Percentiles rank a stretch among this genome's conserved stretches.
These are phyloP conservation scores for Penicillium sp. DNA, from an alignment of 2,329 filamentous ascomycete species.

Conservation along the genomic window DNA sequence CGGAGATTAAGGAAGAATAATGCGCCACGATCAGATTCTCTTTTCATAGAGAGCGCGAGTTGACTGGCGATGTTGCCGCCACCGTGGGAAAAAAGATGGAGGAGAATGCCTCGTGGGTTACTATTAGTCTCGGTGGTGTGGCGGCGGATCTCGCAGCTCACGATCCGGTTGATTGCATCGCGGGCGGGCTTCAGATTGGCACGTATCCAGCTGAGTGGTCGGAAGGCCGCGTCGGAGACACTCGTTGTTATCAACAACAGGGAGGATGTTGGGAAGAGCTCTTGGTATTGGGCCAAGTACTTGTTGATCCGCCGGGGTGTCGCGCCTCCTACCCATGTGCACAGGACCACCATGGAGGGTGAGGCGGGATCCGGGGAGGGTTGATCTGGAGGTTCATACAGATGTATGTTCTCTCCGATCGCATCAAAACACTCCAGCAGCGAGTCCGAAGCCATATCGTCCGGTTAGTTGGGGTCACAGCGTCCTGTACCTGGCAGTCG, in stretches of 20 bases:
- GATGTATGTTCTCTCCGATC: slow-evolving; percentile 17
- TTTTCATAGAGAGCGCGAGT: slow-evolving; percentile 22
- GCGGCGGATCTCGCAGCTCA: slow-evolving; percentile 1
- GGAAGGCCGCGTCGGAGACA: slow-evolving; percentile 20
- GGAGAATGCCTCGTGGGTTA: slow-evolving; percentile 12
- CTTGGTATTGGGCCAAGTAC: slow-evolving; percentile 23
- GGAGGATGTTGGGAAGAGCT: slow-evolving; percentile 20
- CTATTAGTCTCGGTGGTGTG: not conserved
- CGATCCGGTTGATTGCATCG: slow-evolving; percentile 17
- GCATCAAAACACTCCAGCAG: slow-evolving; percentile 13
- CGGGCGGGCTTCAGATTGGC: slow-evolving; percentile 21
- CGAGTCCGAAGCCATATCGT: slow-evolving; percentile 5
- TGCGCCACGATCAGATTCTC: slow-evolving; percentile 4
- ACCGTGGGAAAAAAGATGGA: slow-evolving; percentile 29
- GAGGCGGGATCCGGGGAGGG: not conserved
- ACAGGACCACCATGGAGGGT: slow-evolving; percentile 27
- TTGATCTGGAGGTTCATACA: slow-evolving; percentile 12
- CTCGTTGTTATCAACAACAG: slow-evolving; percentile 26
- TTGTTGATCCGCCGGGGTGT: slow-evolving; percentile 30
- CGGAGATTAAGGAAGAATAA: slow-evolving; percentile 7
- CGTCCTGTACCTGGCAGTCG: not conserved
- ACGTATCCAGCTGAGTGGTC: slow-evolving; percentile 20
- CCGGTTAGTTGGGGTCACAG: not conserved
- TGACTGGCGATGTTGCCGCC: slow-evolving; percentile 23
- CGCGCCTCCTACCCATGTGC: slow-evolving; percentile 31